Evolutionary conservation across 352 stramenopile species (phyloP), one percentile per base, ranked within the genome.

Genomic region (Thraustotheca clavata): DNA sequence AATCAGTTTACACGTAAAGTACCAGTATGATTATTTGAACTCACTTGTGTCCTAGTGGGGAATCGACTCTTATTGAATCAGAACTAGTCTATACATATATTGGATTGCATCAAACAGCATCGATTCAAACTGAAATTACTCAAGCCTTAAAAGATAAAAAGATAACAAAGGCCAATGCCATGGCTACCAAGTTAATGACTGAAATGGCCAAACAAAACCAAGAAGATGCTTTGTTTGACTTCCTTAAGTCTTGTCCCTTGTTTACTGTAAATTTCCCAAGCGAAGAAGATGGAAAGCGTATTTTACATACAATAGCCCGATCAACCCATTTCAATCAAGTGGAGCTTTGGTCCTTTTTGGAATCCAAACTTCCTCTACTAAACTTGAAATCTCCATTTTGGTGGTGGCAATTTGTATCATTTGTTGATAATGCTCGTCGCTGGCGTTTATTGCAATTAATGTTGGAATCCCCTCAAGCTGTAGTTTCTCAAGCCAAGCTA

Each of bases 391-490:
- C 22, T 22, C 32, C 32, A n/a, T 54, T 62, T 11, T 62, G 52
- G 52, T 62, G 52, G 52, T 62, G 52, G 52, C 32, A 62, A 26
- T 11, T 54, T 11, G 22, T 62, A 26, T 36, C n/a, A 7, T 18
- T 62, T 18, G 52, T 33, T 3, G 32, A 62, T 18, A 33, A 39
- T 0, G 52, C 52, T n/a, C 39, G 43, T 0, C 34, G 35, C 31
- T 62, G 55, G 55, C 55, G 55, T 7, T 29, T 62, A 26, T 3
- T 50, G 16, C 34, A 24, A 27, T 41, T 62, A 38, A 62, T 62
- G 55, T 29, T 62, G 0, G 22, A 16, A 11, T n/a, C 39, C 2
- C 14, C 34, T 1, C 18, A 3, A 8, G n/a, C 14, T 2, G 34
- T 16, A 16, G 36, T 14, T 12, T 14, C 55, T 11, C 8, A 22